Conservation (phyloP, 2,329 filamentous ascomycete species). For the Colletotrichum trifolii region DNA sequence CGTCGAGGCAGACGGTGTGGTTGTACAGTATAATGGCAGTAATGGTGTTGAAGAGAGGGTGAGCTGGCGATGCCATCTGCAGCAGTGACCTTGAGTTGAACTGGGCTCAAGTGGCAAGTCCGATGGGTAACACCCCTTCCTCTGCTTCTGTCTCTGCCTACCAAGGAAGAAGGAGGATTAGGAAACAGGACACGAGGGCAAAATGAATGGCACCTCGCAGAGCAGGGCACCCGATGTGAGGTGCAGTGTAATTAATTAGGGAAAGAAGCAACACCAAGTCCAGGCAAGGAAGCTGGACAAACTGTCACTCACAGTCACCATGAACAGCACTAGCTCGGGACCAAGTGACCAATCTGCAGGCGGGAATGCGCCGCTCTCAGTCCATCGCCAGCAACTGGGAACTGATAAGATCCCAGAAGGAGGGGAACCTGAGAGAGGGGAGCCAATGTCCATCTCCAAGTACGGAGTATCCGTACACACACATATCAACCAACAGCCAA, state of each 20-base stretch:
- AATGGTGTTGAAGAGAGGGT: slow-evolving; percentile 5
- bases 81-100: too few species aligned
- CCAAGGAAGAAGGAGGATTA: not conserved
- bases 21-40: slow-evolving; percentile 1
- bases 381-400: too few species aligned
- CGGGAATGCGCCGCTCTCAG: not conserved
- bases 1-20: slow-evolving; percentile 19
- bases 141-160: too few species aligned
- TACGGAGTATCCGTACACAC: too few species aligned
- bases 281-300: slow-evolving; percentile 4
- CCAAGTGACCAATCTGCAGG: slow-evolving; percentile 23
- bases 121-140: too few species aligned
- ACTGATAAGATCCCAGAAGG: not conserved
- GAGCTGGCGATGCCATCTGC: not conserved
- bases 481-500: too few species aligned
- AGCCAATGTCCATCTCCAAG: too few species aligned
- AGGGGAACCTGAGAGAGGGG: not conserved
- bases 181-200: slow-evolving; percentile 1
- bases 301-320: too few species aligned
- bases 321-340: not conserved
- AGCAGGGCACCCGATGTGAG: not conserved
- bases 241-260: slow-evolving; percentile 2
- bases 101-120: too few species aligned
- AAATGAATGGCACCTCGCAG: slow-evolving; percentile 7
- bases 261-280: not conserved